Conservation (phyloP, 805 yeast species). For the Blastobotrys terrestris region DNA sequence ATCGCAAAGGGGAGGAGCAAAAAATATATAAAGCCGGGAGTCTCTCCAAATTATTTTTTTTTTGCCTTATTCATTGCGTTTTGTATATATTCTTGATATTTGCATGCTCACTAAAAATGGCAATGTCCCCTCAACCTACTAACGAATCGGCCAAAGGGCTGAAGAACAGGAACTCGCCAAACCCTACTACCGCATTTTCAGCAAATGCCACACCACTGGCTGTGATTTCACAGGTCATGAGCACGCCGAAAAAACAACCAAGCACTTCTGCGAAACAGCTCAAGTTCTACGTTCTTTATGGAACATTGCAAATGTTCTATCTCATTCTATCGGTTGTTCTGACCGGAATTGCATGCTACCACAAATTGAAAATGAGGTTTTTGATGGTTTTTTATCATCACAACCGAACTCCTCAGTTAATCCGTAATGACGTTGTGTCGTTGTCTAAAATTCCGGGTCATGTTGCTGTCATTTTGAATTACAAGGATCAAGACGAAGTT, state of each 20-base stretch:
- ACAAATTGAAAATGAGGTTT: slow-evolving; percentile 13
- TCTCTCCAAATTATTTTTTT: too few relatives aligned
- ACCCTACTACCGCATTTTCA: background rate
- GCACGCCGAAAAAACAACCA: too few relatives aligned
- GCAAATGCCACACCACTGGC: background rate
- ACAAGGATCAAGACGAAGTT: slow-evolving; percentile 67
- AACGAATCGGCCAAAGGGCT: too few relatives aligned
- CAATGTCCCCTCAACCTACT: too few relatives aligned
- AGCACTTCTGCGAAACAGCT: too few relatives aligned
- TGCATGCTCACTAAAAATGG: too few relatives aligned
- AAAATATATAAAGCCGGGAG: too few relatives aligned
- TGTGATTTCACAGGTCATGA: too few relatives aligned
- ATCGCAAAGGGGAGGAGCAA: too few relatives aligned
- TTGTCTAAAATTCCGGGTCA: slow-evolving; percentile 72
- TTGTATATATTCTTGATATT: too few relatives aligned
- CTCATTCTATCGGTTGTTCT: slow-evolving; percentile 9
- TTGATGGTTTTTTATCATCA: slow-evolving; percentile 20
- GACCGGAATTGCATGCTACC: slow-evolving; percentile 13
- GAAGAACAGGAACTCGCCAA: too few relatives aligned
- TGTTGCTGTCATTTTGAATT: slow-evolving; percentile 67
- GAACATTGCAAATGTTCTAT: slow-evolving; percentile 14
- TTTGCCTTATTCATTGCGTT: too few relatives aligned
- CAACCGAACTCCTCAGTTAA: slow-evolving; percentile 56
- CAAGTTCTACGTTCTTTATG: slow-evolving; percentile 13
- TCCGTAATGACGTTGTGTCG: slow-evolving; percentile 72